phyloP scores from a whole-genome alignment of 305 asterid species.

The Ajuga reptans region DNA sequence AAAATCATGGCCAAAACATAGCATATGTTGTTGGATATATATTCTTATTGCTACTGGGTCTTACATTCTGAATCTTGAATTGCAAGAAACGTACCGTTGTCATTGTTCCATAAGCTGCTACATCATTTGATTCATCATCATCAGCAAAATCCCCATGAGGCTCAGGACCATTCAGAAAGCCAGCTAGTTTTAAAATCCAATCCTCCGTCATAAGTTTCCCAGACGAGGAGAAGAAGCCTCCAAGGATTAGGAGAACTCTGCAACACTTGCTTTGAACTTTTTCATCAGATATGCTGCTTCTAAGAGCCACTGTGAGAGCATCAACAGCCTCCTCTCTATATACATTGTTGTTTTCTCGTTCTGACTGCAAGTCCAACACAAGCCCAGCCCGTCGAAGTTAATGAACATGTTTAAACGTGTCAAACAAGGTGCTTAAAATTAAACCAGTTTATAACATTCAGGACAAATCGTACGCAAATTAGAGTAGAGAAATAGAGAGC shows the following conservation, averaged over 20 bases:
- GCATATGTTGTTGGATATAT: too few relatives aligned
- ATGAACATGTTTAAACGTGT: not conserved
- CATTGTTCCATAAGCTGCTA: conserved; percentile 21
- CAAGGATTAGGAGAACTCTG: conserved; percentile 61
- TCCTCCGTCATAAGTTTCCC: conserved; percentile 88
- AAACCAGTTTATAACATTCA: not conserved
- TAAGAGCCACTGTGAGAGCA: conserved; percentile 45
- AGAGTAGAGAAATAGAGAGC: not conserved
- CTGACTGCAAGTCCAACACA: conserved; percentile 40
- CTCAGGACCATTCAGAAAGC: conserved; percentile 59
- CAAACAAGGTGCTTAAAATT: not conserved
- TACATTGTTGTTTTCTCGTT: conserved; percentile 21
- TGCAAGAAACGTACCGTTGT: conserved; percentile 27
- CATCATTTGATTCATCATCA: conserved; percentile 20
- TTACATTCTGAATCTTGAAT: too few relatives aligned
- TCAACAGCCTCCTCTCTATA: conserved; percentile 57
- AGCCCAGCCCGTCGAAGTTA: not conserved
- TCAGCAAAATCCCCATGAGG: conserved; percentile 45
- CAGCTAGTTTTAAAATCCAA: conserved; percentile 61
- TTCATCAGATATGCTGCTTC: conserved; percentile 43
- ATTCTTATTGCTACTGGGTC: too few relatives aligned
- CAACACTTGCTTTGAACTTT: conserved; percentile 43
- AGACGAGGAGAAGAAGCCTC: conserved; percentile 59
- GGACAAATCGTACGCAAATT: not conserved
- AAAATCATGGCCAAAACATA: too few relatives aligned